These are phyloP conservation scores for Tuber melanosporum DNA, from an alignment of 495 filamentous ascomycete genomes.

Conservation along the genomic window DNA sequence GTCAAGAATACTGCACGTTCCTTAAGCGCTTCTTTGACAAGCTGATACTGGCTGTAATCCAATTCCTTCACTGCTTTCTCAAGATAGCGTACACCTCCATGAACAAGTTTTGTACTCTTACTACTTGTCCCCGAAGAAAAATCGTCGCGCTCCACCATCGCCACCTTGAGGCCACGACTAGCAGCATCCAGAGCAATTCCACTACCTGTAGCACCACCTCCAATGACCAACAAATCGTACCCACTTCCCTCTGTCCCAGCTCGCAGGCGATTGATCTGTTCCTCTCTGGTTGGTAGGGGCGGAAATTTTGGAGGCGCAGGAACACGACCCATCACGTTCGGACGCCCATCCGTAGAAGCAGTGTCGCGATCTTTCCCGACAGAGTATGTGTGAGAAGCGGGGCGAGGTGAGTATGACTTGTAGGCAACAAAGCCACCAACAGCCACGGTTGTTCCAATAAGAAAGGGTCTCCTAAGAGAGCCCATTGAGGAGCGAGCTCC, in stretches of 20 bases:
- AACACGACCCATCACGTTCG: background rate
- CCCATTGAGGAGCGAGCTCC: slow-evolving; percentile 36
- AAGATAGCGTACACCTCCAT: slow-evolving; percentile 91
- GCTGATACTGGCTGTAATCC: slow-evolving; percentile 88
- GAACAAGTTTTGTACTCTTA: slow-evolving; percentile 95
- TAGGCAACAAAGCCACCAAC: slow-evolving; percentile 32
- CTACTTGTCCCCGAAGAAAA: slow-evolving; percentile 90
- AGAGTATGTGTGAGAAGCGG: slow-evolving; percentile 24
- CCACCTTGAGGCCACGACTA: slow-evolving; percentile 86
- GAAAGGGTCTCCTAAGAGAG: slow-evolving; percentile 34
- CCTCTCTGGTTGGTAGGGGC: slow-evolving; percentile 53
- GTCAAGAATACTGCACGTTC: slow-evolving; percentile 94
- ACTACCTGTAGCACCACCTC: slow-evolving; percentile 84
- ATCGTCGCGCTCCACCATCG: slow-evolving; percentile 90
- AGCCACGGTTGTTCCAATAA: slow-evolving; percentile 28
- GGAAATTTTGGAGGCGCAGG: slow-evolving; percentile 65
- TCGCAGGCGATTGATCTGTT: slow-evolving; percentile 48
- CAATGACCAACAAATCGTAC: slow-evolving; percentile 89
- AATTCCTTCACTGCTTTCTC: slow-evolving; percentile 97
- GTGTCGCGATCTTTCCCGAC: slow-evolving; percentile 15
- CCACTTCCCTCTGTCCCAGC: slow-evolving; percentile 44
- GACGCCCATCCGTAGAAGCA: slow-evolving; percentile 10
- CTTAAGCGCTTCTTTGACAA: slow-evolving; percentile 90
- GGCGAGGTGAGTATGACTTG: slow-evolving; percentile 29
- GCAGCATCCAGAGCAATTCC: slow-evolving; percentile 93